Evolutionary conservation across 345 rosid genomes (phyloP).

Genomic region (Ceriops decandra): DNA sequence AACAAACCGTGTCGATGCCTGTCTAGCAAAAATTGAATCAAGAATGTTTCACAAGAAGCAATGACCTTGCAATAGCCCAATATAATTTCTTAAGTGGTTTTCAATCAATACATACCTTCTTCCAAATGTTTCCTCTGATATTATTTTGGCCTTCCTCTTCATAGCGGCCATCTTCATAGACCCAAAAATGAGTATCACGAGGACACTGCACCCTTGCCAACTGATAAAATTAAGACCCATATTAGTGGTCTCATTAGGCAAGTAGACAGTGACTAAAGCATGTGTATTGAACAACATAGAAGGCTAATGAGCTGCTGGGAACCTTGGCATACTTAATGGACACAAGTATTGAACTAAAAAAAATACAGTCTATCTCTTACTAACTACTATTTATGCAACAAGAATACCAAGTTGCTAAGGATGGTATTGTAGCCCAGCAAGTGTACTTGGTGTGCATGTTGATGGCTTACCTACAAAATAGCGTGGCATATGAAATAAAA

Average conservation of each 20-base stretch:
- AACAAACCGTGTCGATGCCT: conserved; percentile 87
- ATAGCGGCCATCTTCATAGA: conserved; percentile 78
- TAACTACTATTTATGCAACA: neutral
- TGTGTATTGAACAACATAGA: neutral
- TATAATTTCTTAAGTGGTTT: conserved; percentile 7
- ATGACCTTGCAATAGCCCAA: conserved; percentile 3
- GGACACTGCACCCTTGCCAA: conserved; percentile 77
- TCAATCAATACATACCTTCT: conserved; percentile 42
- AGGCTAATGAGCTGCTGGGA: neutral
- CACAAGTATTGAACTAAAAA: neutral
- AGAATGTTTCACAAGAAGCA: conserved; percentile 17
- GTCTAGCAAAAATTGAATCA: conserved; percentile 38
- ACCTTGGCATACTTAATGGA: neutral
- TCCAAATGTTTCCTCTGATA: conserved; percentile 82
- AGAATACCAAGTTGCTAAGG: neutral
- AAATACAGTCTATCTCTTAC: neutral
- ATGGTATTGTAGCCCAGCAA: neutral
- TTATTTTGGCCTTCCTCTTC: conserved; percentile 88
- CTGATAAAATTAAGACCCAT: conserved; percentile 32
- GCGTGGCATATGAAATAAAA: no score
- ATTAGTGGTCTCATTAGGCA: conserved; percentile 5
- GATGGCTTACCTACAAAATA: neutral
- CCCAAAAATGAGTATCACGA: conserved; percentile 84
- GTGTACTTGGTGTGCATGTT: no score
- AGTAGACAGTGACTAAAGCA: neutral